These are phyloP conservation scores for Leccinum aurantiacum DNA, from an alignment of 768 basidiomycete species.

Conservation along the genomic window DNA sequence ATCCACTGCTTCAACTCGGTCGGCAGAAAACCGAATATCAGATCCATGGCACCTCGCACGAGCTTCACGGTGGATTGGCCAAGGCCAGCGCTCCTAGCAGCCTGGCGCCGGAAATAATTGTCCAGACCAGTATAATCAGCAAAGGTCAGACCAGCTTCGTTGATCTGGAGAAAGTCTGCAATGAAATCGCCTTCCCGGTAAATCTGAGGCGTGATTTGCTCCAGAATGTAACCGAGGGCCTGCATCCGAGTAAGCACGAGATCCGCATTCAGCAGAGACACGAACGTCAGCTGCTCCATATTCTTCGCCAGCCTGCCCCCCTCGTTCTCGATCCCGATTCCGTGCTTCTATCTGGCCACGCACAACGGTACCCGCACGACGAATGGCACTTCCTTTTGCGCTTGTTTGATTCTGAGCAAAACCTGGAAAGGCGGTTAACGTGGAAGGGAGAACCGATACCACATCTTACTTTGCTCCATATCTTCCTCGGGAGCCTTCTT, in stretches of 20 bases:
- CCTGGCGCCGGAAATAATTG: constrained; percentile 91
- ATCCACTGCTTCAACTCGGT: constrained; percentile 83
- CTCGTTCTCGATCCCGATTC: constrained; percentile 47
- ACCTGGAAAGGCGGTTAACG: constrained; percentile 34
- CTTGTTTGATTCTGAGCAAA: constrained; percentile 38
- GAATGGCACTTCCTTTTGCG: constrained; percentile 58
- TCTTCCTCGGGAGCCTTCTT: constrained; percentile 74
- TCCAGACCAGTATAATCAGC: constrained; percentile 95
- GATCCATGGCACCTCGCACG: constrained; percentile 85
- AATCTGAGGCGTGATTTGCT: constrained; percentile 74
- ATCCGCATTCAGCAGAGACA: neutral
- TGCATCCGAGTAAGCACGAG: constrained; percentile 31
- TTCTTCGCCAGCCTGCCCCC: constrained; percentile 56
- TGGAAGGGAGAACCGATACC: neutral
- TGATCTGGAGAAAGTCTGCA: constrained; percentile 89
- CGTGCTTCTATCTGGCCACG: constrained; percentile 66
- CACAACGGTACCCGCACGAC: constrained; percentile 84
- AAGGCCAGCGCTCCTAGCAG: constrained; percentile 68
- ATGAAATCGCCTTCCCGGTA: constrained; percentile 87
- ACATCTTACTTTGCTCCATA: constrained; percentile 59
- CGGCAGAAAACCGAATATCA: constrained; percentile 92
- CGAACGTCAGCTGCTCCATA: constrained; percentile 71
- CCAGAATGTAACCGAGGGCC: constrained; percentile 74
- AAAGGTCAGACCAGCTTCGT: constrained; percentile 84
- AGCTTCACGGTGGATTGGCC: constrained; percentile 73